Base-by-base conservation (phyloP, 768 basidiomycete species). In the Rhizopogon rudus region DNA sequence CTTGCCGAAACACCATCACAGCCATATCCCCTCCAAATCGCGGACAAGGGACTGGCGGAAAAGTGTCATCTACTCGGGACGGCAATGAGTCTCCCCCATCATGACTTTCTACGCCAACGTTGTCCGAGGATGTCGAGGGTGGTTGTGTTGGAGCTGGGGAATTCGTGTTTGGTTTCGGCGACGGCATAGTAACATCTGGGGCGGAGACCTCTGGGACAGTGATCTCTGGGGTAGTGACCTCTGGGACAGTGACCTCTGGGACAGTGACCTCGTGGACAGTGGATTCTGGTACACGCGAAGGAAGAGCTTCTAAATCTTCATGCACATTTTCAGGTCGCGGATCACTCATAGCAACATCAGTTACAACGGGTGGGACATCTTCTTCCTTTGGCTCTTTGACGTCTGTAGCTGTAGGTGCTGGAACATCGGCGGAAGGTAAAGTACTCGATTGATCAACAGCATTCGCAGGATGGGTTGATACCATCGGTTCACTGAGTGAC, bases 21-120 rank as follows among this genome's bases (percentile, higher is more conserved):
- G 54, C 50, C 58, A 60, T 71, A 10, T 59, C 35, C 16, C 44
- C 53, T 41, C 57, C 61, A 22, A 62, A 65, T 46, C 60, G 60
- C 4, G 33, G 14, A 37, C 7, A 49, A 37, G 20, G 5, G 14
- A 3, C 35, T 16, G 22, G 48, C 20, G 5, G 14, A 37, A 8
- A 3, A 2, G 5, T 0, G 22, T 37, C 14, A 49, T 49, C 48
- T 6, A 49, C 20, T 10, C 33, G 35, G 16, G 35, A 35, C 6
- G 3, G 22, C 20, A 8, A 10, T 22, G 22, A 25, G 5, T 25
- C 35, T 12, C 39, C 17, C 29, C 25, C 25, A 4, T 52, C 53
- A 14, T 20, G 37, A n/a, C 6, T 40, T 35, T 40, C 22, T 29
- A 6, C 48, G 14, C 14, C n/a, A 20, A 49, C 44, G 22, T 37